A percentile compares a stretch with the other conserved stretches of the same genome.
Evolutionary conservation across 2,329 filamentous ascomycete species (phyloP).

Genomic region (Apiospora pterosperma): DNA sequence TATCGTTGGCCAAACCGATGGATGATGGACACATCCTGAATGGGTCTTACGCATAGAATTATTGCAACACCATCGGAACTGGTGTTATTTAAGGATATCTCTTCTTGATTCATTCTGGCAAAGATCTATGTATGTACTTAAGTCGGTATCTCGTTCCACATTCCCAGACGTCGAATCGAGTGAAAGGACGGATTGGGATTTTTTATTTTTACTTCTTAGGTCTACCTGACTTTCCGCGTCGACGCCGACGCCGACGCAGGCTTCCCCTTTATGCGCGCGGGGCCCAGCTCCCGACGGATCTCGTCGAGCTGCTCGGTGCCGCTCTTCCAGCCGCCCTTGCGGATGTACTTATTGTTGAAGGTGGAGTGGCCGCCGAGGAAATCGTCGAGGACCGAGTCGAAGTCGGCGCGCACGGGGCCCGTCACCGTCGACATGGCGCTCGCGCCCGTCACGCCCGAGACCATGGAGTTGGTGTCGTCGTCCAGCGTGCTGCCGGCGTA

Average conservation of each 20-base stretch:
- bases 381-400: constrained; percentile 88
- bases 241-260: constrained; percentile 13
- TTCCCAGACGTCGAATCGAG: too few relatives aligned
- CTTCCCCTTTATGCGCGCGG: constrained; percentile 55
- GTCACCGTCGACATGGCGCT: constrained; percentile 55
- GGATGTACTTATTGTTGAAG: constrained; percentile 69
- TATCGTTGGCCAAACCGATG: too few relatives aligned
- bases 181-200: too few relatives aligned
- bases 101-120: background rate
- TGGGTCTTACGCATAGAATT: too few relatives aligned
- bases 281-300: constrained; percentile 75
- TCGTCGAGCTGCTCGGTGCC: constrained; percentile 91
- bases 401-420: constrained; percentile 71
- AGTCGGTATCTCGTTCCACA: background rate
- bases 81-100: background rate
- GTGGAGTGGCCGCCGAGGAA: constrained; percentile 76
- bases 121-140: background rate
- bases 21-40: too few relatives aligned
- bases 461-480: constrained; percentile 53
- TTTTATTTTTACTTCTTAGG: background rate
- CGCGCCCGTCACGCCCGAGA: constrained; percentile 49
- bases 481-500: constrained; percentile 45
- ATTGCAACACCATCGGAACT: too few relatives aligned
- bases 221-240: constrained; percentile 2
- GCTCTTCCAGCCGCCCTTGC: constrained; percentile 75